A percentile compares a stretch with the other conserved stretches of the same genome.
phyloP scores from a whole-genome alignment of 768 basidiomycete species.

The Favolaschia claudopus region DNA sequence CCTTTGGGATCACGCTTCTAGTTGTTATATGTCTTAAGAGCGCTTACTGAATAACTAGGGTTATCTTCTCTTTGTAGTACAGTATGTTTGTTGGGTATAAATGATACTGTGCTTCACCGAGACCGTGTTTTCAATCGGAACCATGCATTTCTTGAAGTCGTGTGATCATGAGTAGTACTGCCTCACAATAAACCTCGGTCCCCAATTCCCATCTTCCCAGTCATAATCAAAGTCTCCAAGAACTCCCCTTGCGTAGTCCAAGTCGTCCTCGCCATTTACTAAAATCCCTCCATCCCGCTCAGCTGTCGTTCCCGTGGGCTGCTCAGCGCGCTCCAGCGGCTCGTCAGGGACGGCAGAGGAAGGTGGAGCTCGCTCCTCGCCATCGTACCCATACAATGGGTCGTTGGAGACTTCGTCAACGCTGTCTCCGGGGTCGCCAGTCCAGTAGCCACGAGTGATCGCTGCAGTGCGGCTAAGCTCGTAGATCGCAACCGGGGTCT shows the following conservation, averaged over 20 bases:
- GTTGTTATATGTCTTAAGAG: too few species aligned
- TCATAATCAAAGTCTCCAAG: slow-evolving; percentile 8
- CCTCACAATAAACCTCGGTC: slow-evolving; percentile 6
- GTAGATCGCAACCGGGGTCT: slow-evolving; percentile 31
- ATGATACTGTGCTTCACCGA: too few species aligned
- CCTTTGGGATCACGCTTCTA: too few species aligned
- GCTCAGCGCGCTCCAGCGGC: neutral
- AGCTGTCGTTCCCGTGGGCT: neutral
- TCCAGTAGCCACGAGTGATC: slow-evolving; percentile 35
- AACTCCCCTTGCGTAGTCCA: slow-evolving; percentile 4
- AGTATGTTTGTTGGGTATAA: too few species aligned
- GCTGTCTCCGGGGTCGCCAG: slow-evolving; percentile 31
- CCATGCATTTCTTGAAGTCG: too few species aligned
- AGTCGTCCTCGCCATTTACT: slow-evolving; percentile 27
- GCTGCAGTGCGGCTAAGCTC: slow-evolving; percentile 33
- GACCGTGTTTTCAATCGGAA: too few species aligned
- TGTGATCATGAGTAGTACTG: neutral
- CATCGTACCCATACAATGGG: slow-evolving; percentile 21
- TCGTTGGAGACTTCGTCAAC: neutral
- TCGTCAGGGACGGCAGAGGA: slow-evolving; percentile 6
- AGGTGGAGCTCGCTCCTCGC: neutral
- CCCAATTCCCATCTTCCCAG: slow-evolving; percentile 6
- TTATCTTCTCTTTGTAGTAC: too few species aligned
- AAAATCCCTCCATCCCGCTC: slow-evolving; percentile 16
- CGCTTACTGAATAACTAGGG: too few species aligned